phyloP scores from a whole-genome alignment of 148 eudicot genomes.

The Euryodendron excelsum region DNA sequence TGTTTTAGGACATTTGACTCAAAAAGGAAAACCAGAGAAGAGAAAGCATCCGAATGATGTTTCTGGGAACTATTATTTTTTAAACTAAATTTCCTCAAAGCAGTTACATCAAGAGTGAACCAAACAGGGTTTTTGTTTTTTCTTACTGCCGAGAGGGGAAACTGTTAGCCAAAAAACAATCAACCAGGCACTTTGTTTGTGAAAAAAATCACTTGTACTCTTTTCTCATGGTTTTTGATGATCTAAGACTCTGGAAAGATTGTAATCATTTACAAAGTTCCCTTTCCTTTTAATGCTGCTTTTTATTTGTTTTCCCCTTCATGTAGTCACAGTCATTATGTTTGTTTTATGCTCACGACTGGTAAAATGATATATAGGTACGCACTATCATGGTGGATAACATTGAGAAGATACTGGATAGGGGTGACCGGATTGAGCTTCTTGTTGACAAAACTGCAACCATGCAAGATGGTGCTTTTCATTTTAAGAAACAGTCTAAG shows the following conservation, averaged over 20 bases:
- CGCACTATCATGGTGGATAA: slow-evolving; percentile 97
- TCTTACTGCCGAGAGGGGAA: not conserved
- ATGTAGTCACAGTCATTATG: not conserved
- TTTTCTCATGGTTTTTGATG: not conserved
- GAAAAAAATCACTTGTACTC: not conserved
- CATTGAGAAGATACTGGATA: slow-evolving; percentile 91
- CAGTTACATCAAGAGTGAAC: not conserved
- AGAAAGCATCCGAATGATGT: not conserved
- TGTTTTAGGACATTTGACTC: not conserved
- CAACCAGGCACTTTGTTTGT: not conserved
- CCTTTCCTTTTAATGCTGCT: not conserved
- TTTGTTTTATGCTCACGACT: slow-evolving; percentile 7
- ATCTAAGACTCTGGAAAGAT: not conserved
- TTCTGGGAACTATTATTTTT: not conserved
- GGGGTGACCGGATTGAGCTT: slow-evolving; percentile 96
- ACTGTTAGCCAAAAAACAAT: not conserved
- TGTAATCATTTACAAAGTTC: not conserved
- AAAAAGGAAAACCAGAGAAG: not conserved
- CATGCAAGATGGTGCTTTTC: slow-evolving; percentile 96
- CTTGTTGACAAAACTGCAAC: slow-evolving; percentile 97
- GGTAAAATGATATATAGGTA: slow-evolving; percentile 48
- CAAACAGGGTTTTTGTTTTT: not conserved
- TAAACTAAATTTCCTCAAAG: not conserved
- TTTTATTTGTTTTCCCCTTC: not conserved
- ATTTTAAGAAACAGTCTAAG: slow-evolving; percentile 95